Base-by-base conservation (phyloP, 352 stramenopile species). In the Pythium sukuiense region DNA sequence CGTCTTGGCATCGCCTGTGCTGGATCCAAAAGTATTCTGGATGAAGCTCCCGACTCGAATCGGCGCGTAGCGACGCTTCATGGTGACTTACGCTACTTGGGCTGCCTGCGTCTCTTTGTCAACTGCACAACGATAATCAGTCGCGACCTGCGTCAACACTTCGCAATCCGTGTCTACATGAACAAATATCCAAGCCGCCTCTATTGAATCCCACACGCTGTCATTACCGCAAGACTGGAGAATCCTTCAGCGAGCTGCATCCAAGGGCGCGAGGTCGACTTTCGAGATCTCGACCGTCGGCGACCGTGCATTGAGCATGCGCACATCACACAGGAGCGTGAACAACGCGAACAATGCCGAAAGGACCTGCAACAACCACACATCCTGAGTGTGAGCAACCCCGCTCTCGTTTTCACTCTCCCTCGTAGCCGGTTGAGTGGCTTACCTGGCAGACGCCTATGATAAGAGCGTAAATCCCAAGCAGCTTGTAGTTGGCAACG, bases 261-360 rank as follows among this genome's bases (percentile, higher is more conserved):
- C 27, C 14, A 74, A 27, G 0, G 59, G 59, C 18, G 41, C 26
- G 4, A 75, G 55, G 29, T 46, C 46, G 30, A 69, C 32, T n/a
- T 68, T 79, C 3, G 63, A 67, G 6, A 87, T 74, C 41, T 81
- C 66, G 0, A 80, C 39, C 1, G 49, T 75, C 11, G 79, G 79
- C 4, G 80, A 91, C 4, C 58, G 68, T 4, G 55, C 58, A 2
- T 48, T 68, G 1, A 81, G 45, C 64, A 83, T 76, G 3, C 83
- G 77, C 41, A 89, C 73, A 29, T 92, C 83, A 45, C 74, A 89
- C 16, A 89, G 61, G 3, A 92, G 53, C 0, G 81, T 89, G 63
- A 88, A 88, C 3, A 89, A 20, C 20, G 74, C 73, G 8, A 92
- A 76, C 0, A 67, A 18, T 5, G 71, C 80, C 27, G 79, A 82